phyloP scores from a whole-genome alignment of 768 basidiomycete species.

The Boletus insuetus region DNA sequence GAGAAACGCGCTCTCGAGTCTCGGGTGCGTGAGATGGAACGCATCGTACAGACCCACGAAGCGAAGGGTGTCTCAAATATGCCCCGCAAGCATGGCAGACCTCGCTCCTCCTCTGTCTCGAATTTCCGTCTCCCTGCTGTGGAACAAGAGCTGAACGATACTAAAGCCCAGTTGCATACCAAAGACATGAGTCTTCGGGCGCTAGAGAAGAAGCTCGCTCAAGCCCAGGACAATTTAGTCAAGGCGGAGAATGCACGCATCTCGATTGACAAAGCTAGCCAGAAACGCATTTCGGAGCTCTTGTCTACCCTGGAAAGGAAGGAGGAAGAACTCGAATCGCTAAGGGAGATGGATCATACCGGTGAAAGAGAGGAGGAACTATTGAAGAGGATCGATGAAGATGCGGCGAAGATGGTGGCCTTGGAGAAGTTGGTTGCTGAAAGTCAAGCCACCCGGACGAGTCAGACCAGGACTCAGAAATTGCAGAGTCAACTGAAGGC shows the following conservation, averaged over 20 bases:
- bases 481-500: constrained; percentile 40
- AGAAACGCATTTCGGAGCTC: constrained; percentile 44
- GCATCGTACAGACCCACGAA: constrained; percentile 37
- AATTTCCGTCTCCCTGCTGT: constrained; percentile 47
- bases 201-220: constrained; percentile 47
- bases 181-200: constrained; percentile 44
- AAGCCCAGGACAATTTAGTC: constrained; percentile 46
- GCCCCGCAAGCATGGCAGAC: constrained; percentile 38
- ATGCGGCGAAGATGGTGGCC: constrained; percentile 61
- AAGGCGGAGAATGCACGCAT: constrained; percentile 58
- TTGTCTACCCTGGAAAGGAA: constrained; percentile 47
- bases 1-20: constrained; percentile 58
- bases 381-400: constrained; percentile 66
- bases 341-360: constrained; percentile 39
- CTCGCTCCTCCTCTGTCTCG: constrained; percentile 60
- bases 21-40: constrained; percentile 59
- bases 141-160: constrained; percentile 54
- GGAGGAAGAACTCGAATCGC: constrained; percentile 54
- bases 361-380: constrained; percentile 58
- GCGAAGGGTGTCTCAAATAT: constrained; percentile 28
- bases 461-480: constrained; percentile 38
- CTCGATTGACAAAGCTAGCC: constrained; percentile 48
- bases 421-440: constrained; percentile 50
- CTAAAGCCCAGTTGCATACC: constrained; percentile 40
- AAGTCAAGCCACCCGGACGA: constrained; percentile 31